Evolutionary conservation across 805 yeast genomes (phyloP), one percentile per base, ranked within the genome.

Genomic region (Blastobotrys terrestris): DNA sequence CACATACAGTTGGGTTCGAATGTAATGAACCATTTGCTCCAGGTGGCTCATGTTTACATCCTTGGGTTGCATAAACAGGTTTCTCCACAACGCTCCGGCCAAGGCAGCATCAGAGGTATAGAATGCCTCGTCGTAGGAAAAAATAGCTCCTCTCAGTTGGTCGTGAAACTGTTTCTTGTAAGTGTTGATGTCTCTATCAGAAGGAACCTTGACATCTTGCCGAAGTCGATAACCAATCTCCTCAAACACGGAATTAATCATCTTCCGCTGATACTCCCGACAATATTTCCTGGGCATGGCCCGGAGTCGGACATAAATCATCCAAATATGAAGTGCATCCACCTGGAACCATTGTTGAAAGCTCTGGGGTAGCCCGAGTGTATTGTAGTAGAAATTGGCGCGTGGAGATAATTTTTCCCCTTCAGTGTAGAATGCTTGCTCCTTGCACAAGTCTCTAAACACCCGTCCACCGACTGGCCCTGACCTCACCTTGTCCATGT

Each of bases 271-370:
- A 69, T 91, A 94, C 65, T 84, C 85, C 60, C 80, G 80, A 42
- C 97, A 95, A 65, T 87, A 83, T 63, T 88, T 85, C 67, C 84
- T 85, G 0, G 98, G 98, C 85, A 94, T 77, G 7, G 95, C 95
- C 68, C 99, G 82, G 97, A 94, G 91, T 66, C 99, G 83, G 15
- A 87, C 96, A 59, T 85, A 85, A 46, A 94, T 75, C 64, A 94
- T 83, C 99, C 99, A 94, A 55, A 87, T 82, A 68, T 94, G 99
- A 59, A 94, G 75, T 1, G 85, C 75, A 4, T 96, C 87, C 56
- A 94, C 85, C 70, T 92, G 98, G 68, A 85, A 92, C 96, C 97
- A 92, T 68, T 90, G 95, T n/a, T 92, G 81, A 65, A 92, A 91
- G 0, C 97, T 85, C 65, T 79, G 77, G 39, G 96, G 96, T 63